These are phyloP conservation scores for Coccomyxa sp. DNA, from an alignment of 139 green algal species.

Conservation along the genomic window DNA sequence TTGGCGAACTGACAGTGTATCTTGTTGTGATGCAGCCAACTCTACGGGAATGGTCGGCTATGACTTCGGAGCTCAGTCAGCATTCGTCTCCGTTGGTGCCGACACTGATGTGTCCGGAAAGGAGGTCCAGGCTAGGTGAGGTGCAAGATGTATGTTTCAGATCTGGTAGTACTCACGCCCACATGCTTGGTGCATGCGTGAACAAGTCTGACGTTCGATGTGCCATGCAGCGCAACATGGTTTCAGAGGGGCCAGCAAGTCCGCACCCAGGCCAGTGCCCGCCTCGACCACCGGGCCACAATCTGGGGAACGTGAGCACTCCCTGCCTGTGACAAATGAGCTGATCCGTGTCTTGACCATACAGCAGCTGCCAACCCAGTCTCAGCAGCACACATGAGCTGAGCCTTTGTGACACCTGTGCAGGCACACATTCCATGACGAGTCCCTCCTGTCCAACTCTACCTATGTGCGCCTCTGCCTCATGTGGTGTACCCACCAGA, in stretches of 20 bases:
- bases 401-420: background rate
- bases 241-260: constrained; percentile 24
- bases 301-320: constrained; percentile 25
- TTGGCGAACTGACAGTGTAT: too few species aligned
- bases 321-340: too few species aligned
- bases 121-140: constrained; percentile 3
- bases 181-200: background rate
- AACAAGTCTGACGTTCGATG: background rate
- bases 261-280: constrained; percentile 15
- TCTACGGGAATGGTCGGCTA: constrained; percentile 11
- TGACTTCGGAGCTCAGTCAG: constrained; percentile 20
- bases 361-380: too few species aligned
- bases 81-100: constrained; percentile 9
- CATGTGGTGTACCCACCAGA: background rate
- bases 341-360: too few species aligned
- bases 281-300: constrained; percentile 15
- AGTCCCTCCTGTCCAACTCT: constrained; percentile 12
- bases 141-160: background rate
- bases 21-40: constrained; percentile 10
- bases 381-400: too few species aligned
- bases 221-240: constrained; percentile 13
- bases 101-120: constrained; percentile 15
- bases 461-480: constrained; percentile 10
- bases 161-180: background rate
- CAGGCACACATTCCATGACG: constrained; percentile 26